Conservation (phyloP, 2,329 filamentous ascomycete species). For the Cladophialophora bantiana region DNA sequence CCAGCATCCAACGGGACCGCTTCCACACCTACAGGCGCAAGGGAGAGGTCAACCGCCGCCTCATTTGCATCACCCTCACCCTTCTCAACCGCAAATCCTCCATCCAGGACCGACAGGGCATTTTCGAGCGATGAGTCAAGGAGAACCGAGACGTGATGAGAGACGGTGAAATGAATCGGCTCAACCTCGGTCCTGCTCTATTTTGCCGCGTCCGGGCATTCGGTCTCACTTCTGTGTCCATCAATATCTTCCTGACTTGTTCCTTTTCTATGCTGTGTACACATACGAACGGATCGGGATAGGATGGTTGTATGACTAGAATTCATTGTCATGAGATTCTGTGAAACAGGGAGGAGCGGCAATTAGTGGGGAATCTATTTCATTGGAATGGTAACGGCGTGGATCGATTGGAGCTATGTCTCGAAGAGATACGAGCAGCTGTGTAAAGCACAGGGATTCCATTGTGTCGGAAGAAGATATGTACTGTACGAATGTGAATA, state of each 20-base stretch:
- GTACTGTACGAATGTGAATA: neutral
- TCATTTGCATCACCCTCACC: constrained; percentile 29
- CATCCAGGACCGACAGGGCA: constrained; percentile 29
- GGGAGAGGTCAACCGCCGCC: constrained; percentile 14
- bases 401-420: neutral
- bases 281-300: constrained; percentile 1
- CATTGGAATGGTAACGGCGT: neutral
- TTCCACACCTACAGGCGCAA: constrained; percentile 14
- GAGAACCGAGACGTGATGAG: constrained; percentile 32
- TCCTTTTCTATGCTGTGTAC: neutral
- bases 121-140: constrained; percentile 32
- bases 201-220: neutral
- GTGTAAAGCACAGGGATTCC: neutral
- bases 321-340: neutral
- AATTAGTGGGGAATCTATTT: neutral
- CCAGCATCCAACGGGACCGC: constrained; percentile 25
- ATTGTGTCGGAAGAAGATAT: neutral
- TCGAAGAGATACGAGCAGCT: neutral
- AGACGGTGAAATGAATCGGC: constrained; percentile 20
- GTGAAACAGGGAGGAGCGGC: neutral
- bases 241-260: neutral
- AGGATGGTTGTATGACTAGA: constrained; percentile 5
- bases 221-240: neutral
- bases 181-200: neutral
- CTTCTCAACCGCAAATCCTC: constrained; percentile 16